These are phyloP conservation scores for Debaryomyces coudertii DNA, from an alignment of 1,139 yeast species.

Conservation along the genomic window DNA sequence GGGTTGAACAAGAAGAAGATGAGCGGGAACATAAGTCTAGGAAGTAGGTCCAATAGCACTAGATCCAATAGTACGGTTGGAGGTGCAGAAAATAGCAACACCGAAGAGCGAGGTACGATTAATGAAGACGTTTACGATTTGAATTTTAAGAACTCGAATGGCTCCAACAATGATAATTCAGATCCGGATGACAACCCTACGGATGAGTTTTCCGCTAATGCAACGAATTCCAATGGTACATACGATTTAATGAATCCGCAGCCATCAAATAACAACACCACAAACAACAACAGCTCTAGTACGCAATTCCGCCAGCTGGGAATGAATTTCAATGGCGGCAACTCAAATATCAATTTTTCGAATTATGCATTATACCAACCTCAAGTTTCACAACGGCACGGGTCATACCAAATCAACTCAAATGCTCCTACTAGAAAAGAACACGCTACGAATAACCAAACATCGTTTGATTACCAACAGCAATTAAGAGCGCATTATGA, in stretches of 20 bases:
- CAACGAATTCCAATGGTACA: constrained; percentile 17
- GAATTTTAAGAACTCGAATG: constrained; percentile 13
- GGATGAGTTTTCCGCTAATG: constrained; percentile 13
- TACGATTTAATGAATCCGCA: constrained; percentile 32
- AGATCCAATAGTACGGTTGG: constrained; percentile 6
- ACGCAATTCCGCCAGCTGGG: constrained; percentile 33
- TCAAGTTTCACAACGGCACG: constrained; percentile 10
- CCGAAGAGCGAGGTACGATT: constrained; percentile 6
- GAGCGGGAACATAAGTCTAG: constrained; percentile 22
- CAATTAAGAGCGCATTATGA: constrained; percentile 32
- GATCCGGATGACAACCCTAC: constrained; percentile 19
- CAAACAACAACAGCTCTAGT: constrained; percentile 12
- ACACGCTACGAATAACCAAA: constrained; percentile 8
- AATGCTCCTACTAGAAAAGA: constrained; percentile 3
- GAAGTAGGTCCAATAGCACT: constrained; percentile 7
- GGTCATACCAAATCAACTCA: constrained; percentile 8
- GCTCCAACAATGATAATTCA: constrained; percentile 13
- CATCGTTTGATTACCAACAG: constrained; percentile 29
- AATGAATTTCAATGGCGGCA: constrained; percentile 27
- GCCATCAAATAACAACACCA: constrained; percentile 11
- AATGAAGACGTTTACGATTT: constrained; percentile 13
- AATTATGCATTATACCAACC: constrained; percentile 20
- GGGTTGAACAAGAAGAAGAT: constrained; percentile 49
- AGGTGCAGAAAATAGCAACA: background rate
- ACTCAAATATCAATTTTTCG: constrained; percentile 20